These are phyloP conservation scores for Leccinum uliginosum DNA, from an alignment of 768 basidiomycete species.

Conservation along the genomic window DNA sequence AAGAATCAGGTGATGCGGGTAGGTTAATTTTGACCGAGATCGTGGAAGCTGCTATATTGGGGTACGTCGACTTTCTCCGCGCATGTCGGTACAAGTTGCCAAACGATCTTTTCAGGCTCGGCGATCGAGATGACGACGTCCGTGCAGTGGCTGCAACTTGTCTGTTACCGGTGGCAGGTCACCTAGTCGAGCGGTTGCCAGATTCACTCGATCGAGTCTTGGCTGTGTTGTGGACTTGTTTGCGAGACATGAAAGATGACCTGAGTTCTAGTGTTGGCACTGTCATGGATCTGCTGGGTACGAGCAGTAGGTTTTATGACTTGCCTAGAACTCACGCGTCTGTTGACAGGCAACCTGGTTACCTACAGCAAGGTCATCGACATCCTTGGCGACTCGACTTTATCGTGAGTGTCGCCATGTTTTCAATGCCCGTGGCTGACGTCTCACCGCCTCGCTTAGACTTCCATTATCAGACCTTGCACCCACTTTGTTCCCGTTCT, in stretches of 20 bases:
- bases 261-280: conserved; percentile 93
- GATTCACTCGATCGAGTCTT: conserved; percentile 71
- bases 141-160: conserved; percentile 93
- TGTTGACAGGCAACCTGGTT: conserved; percentile 68
- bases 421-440: conserved; percentile 4
- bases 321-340: conserved; percentile 3
- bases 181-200: conserved; percentile 72
- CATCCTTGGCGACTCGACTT: conserved; percentile 61
- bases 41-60: conserved; percentile 86
- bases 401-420: conserved; percentile 54
- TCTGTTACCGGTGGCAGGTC: conserved; percentile 78
- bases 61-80: conserved; percentile 42
- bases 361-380: conserved; percentile 73
- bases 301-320: conserved; percentile 13
- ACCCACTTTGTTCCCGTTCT: conserved; percentile 89
- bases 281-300: conserved; percentile 96
- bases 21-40: conserved; percentile 69
- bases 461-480: conserved; percentile 78
- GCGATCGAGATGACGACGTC: conserved; percentile 93
- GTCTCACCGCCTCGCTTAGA: conserved; percentile 34
- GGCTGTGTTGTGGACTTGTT: conserved; percentile 84
- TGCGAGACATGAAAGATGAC: conserved; percentile 93
- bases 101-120: conserved; percentile 50
- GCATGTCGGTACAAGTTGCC: background rate
- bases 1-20: conserved; percentile 38